Evolutionary conservation across 75 land plant species (phyloP).

Genomic region (Pseudotsuga menziesii): DNA sequence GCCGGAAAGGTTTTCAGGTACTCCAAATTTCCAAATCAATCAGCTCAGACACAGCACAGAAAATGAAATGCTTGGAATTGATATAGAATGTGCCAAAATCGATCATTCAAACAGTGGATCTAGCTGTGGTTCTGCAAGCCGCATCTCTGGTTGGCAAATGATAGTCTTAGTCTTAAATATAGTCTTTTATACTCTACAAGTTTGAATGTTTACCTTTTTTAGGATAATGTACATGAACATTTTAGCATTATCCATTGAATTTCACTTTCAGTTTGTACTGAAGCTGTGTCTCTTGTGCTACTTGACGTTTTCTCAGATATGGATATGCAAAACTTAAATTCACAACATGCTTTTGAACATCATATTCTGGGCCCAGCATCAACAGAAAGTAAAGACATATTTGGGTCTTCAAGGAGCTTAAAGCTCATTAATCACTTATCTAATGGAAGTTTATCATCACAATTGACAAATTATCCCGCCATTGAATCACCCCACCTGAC

Average conservation of each 20-base stretch:
- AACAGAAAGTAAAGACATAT: not conserved
- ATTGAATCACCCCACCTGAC: no score
- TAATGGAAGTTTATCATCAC: no score
- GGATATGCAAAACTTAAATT: not conserved
- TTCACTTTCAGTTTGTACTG: not conserved
- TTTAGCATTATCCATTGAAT: not conserved
- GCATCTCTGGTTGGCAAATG: slow-evolving; percentile 1
- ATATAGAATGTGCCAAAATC: not conserved
- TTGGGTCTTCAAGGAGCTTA: no score
- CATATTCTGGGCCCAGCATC: not conserved
- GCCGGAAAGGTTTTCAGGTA: not conserved
- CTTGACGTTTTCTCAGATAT: not conserved
- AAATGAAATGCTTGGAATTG: not conserved
- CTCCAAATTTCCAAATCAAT: slow-evolving; percentile 3
- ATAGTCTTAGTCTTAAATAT: not conserved
- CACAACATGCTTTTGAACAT: not conserved
- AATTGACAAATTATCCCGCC: no score
- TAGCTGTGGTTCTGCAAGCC: not conserved
- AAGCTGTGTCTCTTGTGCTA: not conserved
- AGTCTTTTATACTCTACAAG: not conserved
- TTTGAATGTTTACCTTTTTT: not conserved
- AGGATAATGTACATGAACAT: not conserved
- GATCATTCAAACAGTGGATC: not conserved
- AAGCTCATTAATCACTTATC: no score
- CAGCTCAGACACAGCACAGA: not conserved